Conservation (phyloP, 768 basidiomycete species). For the Trametes punicea region DNA sequence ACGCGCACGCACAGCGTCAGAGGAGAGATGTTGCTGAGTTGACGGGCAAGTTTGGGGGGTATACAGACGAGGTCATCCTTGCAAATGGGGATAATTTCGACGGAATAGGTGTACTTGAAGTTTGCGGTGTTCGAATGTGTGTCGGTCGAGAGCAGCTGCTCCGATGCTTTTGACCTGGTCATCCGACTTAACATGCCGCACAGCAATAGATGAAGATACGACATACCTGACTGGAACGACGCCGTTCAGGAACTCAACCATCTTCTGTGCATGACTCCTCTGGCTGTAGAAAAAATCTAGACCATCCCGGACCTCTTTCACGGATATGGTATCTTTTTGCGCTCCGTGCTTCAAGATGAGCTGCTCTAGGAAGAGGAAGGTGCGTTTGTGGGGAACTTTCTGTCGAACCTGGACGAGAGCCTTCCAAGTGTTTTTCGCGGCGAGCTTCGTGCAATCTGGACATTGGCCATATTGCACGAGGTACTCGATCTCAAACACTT, state of each 20-base stretch:
- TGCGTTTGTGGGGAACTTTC: conserved; percentile 97
- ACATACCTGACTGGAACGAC: conserved; percentile 86
- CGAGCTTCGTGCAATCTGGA: conserved; percentile 87
- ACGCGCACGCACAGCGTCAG: conserved; percentile 87
- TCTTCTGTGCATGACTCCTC: conserved; percentile 89
- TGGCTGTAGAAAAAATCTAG: conserved; percentile 96
- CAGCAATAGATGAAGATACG: background rate
- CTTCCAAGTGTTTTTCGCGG: conserved; percentile 99
- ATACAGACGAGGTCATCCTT: conserved; percentile 97
- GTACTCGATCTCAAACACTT: conserved; percentile 96
- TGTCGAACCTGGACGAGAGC: conserved; percentile 98
- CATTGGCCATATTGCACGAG: conserved; percentile 95
- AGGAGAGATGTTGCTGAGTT: conserved; percentile 84
- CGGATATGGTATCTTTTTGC: conserved; percentile 92
- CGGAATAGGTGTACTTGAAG: conserved; percentile 96
- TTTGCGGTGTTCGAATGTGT: conserved; percentile 91
- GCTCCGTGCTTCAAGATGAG: conserved; percentile 95
- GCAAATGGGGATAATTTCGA: conserved; percentile 95
- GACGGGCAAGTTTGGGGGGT: conserved; percentile 75
- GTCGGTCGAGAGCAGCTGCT: conserved; percentile 91
- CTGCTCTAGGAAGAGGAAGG: conserved; percentile 96
- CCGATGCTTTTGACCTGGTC: conserved; percentile 82
- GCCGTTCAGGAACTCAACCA: conserved; percentile 88
- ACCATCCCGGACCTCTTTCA: conserved; percentile 92
- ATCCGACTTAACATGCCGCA: background rate